phyloP scores from a whole-genome alignment of 257 asterid species.

The Euphrasia confusa region DNA sequence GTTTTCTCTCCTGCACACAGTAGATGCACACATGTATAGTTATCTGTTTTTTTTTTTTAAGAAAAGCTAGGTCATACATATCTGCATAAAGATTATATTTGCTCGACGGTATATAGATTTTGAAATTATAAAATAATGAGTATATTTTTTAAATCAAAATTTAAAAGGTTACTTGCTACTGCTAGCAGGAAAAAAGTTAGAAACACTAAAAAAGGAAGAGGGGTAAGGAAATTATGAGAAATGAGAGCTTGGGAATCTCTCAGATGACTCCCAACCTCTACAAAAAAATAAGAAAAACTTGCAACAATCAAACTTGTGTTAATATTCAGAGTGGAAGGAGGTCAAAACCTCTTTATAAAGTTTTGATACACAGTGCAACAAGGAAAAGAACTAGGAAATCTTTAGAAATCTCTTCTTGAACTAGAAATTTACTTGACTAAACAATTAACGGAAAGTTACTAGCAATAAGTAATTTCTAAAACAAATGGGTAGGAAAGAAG shows the following conservation, averaged over 20 bases:
- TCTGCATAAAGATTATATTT: not conserved
- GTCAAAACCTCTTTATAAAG: not conserved
- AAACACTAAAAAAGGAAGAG: not conserved
- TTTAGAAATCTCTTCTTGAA: not conserved
- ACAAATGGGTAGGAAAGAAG: not conserved
- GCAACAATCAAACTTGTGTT: constrained; percentile 7
- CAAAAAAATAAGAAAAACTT: not conserved
- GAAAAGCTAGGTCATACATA: not conserved
- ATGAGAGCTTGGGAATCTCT: constrained; percentile 15
- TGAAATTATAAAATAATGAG: constrained; percentile 15
- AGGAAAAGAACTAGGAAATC: constrained; percentile 14
- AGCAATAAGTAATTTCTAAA: not conserved
- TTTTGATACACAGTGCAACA: constrained; percentile 4
- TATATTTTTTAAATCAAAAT: constrained; percentile 1
- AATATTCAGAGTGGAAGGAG: not conserved
- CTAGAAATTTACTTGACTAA: not conserved
- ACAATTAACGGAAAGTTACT: not conserved
- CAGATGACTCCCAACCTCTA: constrained; percentile 3
- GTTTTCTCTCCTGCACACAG: constrained; percentile 64
- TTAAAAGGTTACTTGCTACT: not conserved
- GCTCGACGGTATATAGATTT: constrained; percentile 6
- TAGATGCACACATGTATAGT: constrained; percentile 10
- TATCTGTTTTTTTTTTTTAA: not conserved
- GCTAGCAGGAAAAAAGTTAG: not conserved
- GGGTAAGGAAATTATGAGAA: constrained; percentile 4